These are phyloP conservation scores for Trichoderma oligosporum DNA, from an alignment of 2,329 filamentous ascomycete species.

Conservation along the genomic window DNA sequence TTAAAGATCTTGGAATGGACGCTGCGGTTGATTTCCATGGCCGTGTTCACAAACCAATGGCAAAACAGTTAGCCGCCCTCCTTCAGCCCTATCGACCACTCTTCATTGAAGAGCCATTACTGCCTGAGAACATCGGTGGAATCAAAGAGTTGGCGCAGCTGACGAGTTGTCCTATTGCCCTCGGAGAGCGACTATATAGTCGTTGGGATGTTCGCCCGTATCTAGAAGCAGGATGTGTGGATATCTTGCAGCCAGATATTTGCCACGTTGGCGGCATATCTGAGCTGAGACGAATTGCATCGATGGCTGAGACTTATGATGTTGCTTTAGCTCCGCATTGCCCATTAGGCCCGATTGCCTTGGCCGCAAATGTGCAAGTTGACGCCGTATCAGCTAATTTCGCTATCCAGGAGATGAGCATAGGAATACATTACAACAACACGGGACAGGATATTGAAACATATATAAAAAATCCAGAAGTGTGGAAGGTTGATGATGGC, in stretches of 20 bases:
- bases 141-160: slow-evolving; percentile 42
- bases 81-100: slow-evolving; percentile 65
- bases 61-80: slow-evolving; percentile 65
- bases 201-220: slow-evolving; percentile 73
- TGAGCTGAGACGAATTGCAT: slow-evolving; percentile 64
- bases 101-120: slow-evolving; percentile 72
- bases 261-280: slow-evolving; percentile 69
- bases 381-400: slow-evolving; percentile 60
- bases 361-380: slow-evolving; percentile 68
- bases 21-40: slow-evolving; percentile 76
- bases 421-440: slow-evolving; percentile 76
- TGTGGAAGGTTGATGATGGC: slow-evolving; percentile 64
- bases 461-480: slow-evolving; percentile 61
- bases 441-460: slow-evolving; percentile 62
- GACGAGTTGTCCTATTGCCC: slow-evolving; percentile 62
- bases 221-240: slow-evolving; percentile 62
- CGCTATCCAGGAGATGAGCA: slow-evolving; percentile 72
- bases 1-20: slow-evolving; percentile 67
- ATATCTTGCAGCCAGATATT: slow-evolving; percentile 71
- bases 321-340: slow-evolving; percentile 71
- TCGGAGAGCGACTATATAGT: slow-evolving; percentile 68
- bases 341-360: slow-evolving; percentile 67
- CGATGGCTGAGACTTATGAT: slow-evolving; percentile 70
- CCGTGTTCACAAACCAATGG: slow-evolving; percentile 74
- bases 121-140: slow-evolving; percentile 64